Evolutionary conservation across 108 stramenopile species (phyloP).

Genomic region (Fistulifera pelliculosa): DNA sequence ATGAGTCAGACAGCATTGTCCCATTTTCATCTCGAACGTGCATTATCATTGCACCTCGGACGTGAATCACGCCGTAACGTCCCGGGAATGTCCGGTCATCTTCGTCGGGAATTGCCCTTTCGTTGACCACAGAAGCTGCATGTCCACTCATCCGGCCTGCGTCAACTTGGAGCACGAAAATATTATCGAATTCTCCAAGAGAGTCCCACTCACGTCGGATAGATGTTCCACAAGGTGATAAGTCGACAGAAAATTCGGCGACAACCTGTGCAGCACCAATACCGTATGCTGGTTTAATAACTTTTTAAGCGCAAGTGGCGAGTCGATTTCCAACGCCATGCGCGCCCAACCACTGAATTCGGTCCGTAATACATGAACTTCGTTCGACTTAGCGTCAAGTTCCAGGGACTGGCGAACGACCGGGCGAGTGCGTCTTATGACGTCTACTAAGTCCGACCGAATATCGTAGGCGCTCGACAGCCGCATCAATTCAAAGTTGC

Average conservation of each 20-base stretch:
- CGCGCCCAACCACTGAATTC: slow-evolving; percentile 77
- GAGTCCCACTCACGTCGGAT: slow-evolving; percentile 90
- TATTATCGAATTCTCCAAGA: slow-evolving; percentile 84
- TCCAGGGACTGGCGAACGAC: slow-evolving; percentile 27
- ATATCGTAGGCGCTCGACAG: slow-evolving; percentile 92
- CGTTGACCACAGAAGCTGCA: slow-evolving; percentile 30
- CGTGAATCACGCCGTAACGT: slow-evolving; percentile 57
- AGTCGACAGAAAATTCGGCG: slow-evolving; percentile 73
- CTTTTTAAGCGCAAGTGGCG: slow-evolving; percentile 28
- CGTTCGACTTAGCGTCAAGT: slow-evolving; percentile 20
- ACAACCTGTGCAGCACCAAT: slow-evolving; percentile 70
- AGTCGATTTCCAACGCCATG: slow-evolving; percentile 65
- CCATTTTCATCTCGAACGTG: slow-evolving; percentile 83
- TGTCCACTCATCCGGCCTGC: slow-evolving; percentile 53
- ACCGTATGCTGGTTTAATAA: slow-evolving; percentile 83
- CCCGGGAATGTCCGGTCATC: slow-evolving; percentile 74
- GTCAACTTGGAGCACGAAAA: slow-evolving; percentile 81
- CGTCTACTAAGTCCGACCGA: slow-evolving; percentile 83
- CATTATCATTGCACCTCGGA: slow-evolving; percentile 80
- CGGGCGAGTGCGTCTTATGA: slow-evolving; percentile 64
- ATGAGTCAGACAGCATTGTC: slow-evolving; percentile 63
- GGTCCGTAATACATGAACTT: slow-evolving; percentile 32
- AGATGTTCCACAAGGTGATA: slow-evolving; percentile 61
- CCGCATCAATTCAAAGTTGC: slow-evolving; percentile 85
- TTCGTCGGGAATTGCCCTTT: slow-evolving; percentile 61